Base-by-base conservation (phyloP, 2,329 filamentous ascomycete species). In the Aspergillus fijiensis region DNA sequence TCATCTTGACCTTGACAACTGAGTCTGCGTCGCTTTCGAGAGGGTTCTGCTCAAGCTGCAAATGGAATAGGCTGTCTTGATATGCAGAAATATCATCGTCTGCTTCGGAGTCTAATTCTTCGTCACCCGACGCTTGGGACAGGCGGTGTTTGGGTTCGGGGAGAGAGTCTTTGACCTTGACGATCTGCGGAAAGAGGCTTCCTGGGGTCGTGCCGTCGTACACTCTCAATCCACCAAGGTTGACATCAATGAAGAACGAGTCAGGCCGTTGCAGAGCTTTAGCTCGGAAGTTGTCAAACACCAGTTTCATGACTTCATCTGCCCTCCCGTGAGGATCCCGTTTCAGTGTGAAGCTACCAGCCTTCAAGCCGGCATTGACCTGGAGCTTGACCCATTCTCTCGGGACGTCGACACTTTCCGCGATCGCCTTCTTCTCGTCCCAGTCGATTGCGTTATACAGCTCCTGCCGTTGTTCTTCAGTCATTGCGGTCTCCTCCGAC, bases 381-480 rank as follows among this genome's bases (percentile, higher is more conserved):
- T 97, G 91, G 74, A 98, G 83, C 76, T 98, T 97, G 70, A 99
- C 84, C 10, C 92, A 92, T 68, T 99, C 95, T 57, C 91, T 87
- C 0, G 96, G 96, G 33, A 92, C 82, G 67, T 99, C 95, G 3
- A 99, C 88, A 48, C 90, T 89, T 66, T 96, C 92, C 0, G 92
- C 84, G 45, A 99, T 84, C 2, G 90, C 91, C 61, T 93, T 88
- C 80, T 97, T 98, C 76, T 99, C 95, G 63, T 99, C 91, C 88
- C 94, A 99, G 70, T 98, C 95, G 69, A 99, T 99, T 53, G 92
- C 96, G 67, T 96, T 89, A 75, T 98, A 99, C 10, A 99, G 84
- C 76, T 99, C 94, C 74, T 98, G 92, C 48, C 94, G 89, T 74
- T 99, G 93, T 75, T 98, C 89, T 63, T 99, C 95, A 0, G 91